Evolutionary conservation across 2,329 filamentous ascomycete genomes (phyloP).

Genomic region (Ustilaginoidea virens): DNA sequence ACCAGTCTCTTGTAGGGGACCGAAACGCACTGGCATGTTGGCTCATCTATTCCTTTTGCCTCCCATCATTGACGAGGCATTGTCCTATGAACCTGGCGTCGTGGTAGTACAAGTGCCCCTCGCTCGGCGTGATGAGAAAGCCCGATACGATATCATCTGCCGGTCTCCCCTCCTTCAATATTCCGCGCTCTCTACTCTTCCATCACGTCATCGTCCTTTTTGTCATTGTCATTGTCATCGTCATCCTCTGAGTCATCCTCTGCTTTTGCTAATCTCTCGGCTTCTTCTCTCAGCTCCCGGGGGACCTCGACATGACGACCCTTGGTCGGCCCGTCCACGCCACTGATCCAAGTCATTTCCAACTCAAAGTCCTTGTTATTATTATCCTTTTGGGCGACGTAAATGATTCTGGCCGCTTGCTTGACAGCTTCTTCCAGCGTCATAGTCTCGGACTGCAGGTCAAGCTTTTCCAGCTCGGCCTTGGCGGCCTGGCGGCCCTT

Average conservation of each 20-base stretch:
- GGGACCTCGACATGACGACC: slow-evolving; percentile 89
- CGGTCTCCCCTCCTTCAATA: not conserved
- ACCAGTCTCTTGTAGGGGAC: not conserved
- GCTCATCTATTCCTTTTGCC: not conserved
- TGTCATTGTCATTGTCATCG: slow-evolving; percentile 48
- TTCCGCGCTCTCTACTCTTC: slow-evolving; percentile 48
- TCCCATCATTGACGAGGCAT: slow-evolving; percentile 13
- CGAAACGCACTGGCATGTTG: too few relatives aligned
- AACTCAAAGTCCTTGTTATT: slow-evolving; percentile 99
- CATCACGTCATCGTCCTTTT: slow-evolving; percentile 65
- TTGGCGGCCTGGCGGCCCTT: slow-evolving; percentile 96
- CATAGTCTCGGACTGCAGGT: slow-evolving; percentile 62
- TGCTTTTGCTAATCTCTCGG: slow-evolving; percentile 83
- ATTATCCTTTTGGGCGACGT: slow-evolving; percentile 94
- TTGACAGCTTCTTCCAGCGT: slow-evolving; percentile 80
- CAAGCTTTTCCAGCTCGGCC: slow-evolving; percentile 94
- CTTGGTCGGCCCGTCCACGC: slow-evolving; percentile 71
- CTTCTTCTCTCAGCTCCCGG: slow-evolving; percentile 78
- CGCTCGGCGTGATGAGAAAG: slow-evolving; percentile 2
- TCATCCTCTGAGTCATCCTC: slow-evolving; percentile 78
- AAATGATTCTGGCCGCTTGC: slow-evolving; percentile 93
- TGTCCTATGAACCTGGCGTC: slow-evolving; percentile 19
- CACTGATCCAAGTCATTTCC: slow-evolving; percentile 97
- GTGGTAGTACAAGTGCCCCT: slow-evolving; percentile 20
- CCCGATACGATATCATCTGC: slow-evolving; percentile 1